Evolutionary conservation across 768 basidiomycete genomes (phyloP).

Genomic region (Pleurotus pulmonarius): DNA sequence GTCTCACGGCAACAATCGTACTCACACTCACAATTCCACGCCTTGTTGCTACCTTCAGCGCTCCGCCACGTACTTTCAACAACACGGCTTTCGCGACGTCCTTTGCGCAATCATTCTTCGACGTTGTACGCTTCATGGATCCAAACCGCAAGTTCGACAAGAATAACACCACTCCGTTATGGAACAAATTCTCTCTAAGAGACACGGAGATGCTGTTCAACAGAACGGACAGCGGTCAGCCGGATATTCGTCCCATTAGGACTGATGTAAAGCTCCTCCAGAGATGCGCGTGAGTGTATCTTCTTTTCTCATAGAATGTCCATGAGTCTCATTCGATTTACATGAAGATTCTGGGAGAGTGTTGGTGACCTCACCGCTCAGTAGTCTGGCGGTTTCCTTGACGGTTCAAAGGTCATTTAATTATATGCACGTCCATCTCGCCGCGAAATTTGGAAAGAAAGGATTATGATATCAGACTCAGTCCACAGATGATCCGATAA

Average conservation of each 20-base stretch:
- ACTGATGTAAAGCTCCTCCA: not conserved
- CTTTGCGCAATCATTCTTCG: conserved; percentile 18
- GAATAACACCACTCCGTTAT: conserved; percentile 15
- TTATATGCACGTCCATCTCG: no score
- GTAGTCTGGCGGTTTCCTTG: not conserved
- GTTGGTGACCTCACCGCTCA: not conserved
- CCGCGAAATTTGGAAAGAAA: no score
- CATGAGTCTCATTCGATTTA: not conserved
- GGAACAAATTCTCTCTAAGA: conserved; percentile 9
- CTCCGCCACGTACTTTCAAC: conserved; percentile 8
- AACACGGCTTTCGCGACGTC: conserved; percentile 19
- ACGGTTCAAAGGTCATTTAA: no score
- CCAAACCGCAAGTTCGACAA: conserved; percentile 14
- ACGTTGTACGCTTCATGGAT: conserved; percentile 15
- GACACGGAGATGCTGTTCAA: conserved; percentile 29
- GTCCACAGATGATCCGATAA: no score
- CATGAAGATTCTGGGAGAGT: not conserved
- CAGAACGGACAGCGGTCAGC: conserved; percentile 3
- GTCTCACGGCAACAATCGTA: no score
- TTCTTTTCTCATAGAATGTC: not conserved
- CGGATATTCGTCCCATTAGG: not conserved
- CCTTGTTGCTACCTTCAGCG: no score
- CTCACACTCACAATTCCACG: no score
- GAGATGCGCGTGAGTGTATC: not conserved
- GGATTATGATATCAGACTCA: no score